Conservation (phyloP, 2,329 filamentous ascomycete genomes). For the Chaetomium strumarium region DNA sequence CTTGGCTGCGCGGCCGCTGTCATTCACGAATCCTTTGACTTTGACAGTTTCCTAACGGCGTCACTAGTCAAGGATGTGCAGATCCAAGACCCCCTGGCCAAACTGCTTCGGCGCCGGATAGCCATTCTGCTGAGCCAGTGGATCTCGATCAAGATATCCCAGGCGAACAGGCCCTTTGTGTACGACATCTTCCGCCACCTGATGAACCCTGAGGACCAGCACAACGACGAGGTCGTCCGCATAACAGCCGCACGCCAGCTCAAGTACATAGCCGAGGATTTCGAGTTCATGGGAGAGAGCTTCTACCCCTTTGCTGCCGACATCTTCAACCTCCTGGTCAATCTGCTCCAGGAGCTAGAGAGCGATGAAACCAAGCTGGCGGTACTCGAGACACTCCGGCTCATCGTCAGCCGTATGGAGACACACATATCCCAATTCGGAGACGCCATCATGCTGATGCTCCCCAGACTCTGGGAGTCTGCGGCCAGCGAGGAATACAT, state of each 20-base stretch:
- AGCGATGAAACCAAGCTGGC: slow-evolving; percentile 86
- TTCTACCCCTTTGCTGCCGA: slow-evolving; percentile 75
- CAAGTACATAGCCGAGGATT: slow-evolving; percentile 73
- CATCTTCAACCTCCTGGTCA: slow-evolving; percentile 67
- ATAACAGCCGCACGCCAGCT: slow-evolving; percentile 87
- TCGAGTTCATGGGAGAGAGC: slow-evolving; percentile 66
- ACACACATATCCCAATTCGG: slow-evolving; percentile 61
- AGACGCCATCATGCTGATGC: slow-evolving; percentile 72
- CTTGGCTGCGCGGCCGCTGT: slow-evolving; percentile 80
- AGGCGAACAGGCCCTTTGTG: slow-evolving; percentile 63
- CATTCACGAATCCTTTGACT: slow-evolving; percentile 70
- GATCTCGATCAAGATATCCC: slow-evolving; percentile 70
- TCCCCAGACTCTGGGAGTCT: slow-evolving; percentile 79
- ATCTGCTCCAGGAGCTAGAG: slow-evolving; percentile 72
- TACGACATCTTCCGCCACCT: slow-evolving; percentile 89
- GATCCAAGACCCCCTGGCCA: slow-evolving; percentile 54
- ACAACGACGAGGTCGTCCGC: slow-evolving; percentile 87
- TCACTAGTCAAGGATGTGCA: slow-evolving; percentile 77
- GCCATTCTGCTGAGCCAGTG: slow-evolving; percentile 86
- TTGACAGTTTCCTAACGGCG: slow-evolving; percentile 69
- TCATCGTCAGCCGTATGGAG: slow-evolving; percentile 76
- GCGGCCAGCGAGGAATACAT: slow-evolving; percentile 77
- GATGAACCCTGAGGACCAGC: slow-evolving; percentile 66
- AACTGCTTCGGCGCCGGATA: slow-evolving; percentile 79
- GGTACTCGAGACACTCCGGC: slow-evolving; percentile 77